phyloP scores from a whole-genome alignment of 2,329 filamentous ascomycete genomes.

The Monosporascus cannonballus region DNA sequence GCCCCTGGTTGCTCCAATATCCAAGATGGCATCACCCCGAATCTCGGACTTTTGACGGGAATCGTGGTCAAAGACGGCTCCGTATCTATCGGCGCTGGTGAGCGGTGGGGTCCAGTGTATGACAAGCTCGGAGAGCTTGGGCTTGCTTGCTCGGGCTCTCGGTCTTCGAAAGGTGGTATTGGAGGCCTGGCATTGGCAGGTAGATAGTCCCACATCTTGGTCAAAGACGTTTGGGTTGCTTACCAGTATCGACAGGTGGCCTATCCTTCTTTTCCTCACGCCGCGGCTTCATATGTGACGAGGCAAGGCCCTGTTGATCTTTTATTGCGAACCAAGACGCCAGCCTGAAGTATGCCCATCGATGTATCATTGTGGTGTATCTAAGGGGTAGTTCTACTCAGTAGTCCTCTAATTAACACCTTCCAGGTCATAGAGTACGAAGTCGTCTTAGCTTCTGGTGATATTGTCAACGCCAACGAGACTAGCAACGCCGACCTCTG shows the following conservation, averaged over 20 bases:
- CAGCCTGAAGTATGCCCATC: not conserved
- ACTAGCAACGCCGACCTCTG: too few relatives aligned
- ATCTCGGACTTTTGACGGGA: conserved; percentile 4
- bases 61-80: conserved; percentile 1
- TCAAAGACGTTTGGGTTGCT: not conserved
- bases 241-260: not conserved
- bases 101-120: conserved; percentile 8
- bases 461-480: not conserved
- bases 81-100: conserved; percentile 7
- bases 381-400: not conserved
- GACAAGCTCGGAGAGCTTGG: conserved; percentile 4
- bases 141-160: conserved; percentile 2
- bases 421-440: not conserved
- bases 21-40: conserved; percentile 8
- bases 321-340: not conserved
- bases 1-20: conserved; percentile 7
- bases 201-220: not conserved
- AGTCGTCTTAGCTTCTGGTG: not conserved
- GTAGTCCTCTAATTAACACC: too few relatives aligned
- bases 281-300: not conserved
- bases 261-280: not conserved
- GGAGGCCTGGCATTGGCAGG: conserved; percentile 6
- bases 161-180: conserved; percentile 7
- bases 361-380: not conserved
- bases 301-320: not conserved